Percentiles rank a stretch among this genome's conserved stretches.
phyloP scores from a whole-genome alignment of 2,329 filamentous ascomycete species.

The Paraphoma sp. region DNA sequence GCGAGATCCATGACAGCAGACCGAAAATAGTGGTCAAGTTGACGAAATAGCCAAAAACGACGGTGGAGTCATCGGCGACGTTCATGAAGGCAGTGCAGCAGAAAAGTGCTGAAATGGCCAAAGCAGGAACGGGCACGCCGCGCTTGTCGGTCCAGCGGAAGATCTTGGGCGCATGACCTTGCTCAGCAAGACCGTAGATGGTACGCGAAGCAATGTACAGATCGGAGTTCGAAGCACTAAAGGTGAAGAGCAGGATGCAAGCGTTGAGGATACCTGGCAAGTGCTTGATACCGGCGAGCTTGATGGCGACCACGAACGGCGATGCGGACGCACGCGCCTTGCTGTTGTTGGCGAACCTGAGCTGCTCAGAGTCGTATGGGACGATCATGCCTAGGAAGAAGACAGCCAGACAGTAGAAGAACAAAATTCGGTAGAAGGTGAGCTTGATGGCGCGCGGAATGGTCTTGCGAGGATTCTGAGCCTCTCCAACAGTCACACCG shows the following conservation, averaged over 20 bases:
- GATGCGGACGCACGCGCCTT: slow-evolving; percentile 62
- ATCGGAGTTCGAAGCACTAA: slow-evolving; percentile 79
- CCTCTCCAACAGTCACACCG: slow-evolving; percentile 79
- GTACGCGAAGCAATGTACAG: slow-evolving; percentile 77
- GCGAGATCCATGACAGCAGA: slow-evolving; percentile 57
- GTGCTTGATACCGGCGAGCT: slow-evolving; percentile 65
- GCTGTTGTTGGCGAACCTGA: slow-evolving; percentile 64
- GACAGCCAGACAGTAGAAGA: slow-evolving; percentile 80
- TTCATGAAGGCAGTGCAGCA: slow-evolving; percentile 70
- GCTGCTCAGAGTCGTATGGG: slow-evolving; percentile 69
- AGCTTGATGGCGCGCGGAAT: slow-evolving; percentile 80
- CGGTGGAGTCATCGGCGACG: slow-evolving; percentile 48
- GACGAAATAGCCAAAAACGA: slow-evolving; percentile 57
- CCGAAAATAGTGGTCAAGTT: slow-evolving; percentile 53
- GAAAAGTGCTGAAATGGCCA: slow-evolving; percentile 67
- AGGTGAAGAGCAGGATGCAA: slow-evolving; percentile 77
- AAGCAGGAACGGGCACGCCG: slow-evolving; percentile 73
- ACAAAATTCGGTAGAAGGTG: slow-evolving; percentile 80
- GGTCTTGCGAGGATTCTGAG: slow-evolving; percentile 78
- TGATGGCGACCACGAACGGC: slow-evolving; percentile 78
- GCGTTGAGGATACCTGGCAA: slow-evolving; percentile 75
- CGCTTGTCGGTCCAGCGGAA: slow-evolving; percentile 74
- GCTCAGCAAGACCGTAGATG: slow-evolving; percentile 74
- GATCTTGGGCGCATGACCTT: slow-evolving; percentile 74
- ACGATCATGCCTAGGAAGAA: slow-evolving; percentile 79